Base-by-base conservation (phyloP, 176 grass and related monocot species). In the Lolium rigidum region DNA sequence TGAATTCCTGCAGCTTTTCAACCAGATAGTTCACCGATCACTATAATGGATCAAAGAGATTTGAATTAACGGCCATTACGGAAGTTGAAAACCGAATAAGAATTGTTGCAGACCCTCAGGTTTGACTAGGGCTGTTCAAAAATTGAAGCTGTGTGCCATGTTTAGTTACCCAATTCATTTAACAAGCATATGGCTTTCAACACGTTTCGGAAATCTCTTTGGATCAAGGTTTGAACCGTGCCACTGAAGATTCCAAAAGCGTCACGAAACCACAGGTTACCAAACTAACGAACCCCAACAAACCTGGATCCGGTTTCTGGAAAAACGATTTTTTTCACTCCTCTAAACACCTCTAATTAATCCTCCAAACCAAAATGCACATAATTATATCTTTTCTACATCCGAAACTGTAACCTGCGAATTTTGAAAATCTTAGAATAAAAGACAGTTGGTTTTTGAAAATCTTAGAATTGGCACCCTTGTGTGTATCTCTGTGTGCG, bases 61-160 rank as follows among this genome's bases (percentile, higher is more conserved):
- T 51, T 20, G 9, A 74, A 43, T 1, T 10, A 4, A 35, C 10
- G 3, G 65, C 1, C 18, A 14, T 17, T 41, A 28, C 8, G 3
- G 13, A 38, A 77, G 20, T 26, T 69, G 63, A 82, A 76, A 90
- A 31, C 9, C 6, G 5, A 43, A 49, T 51, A 76, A 18, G 54
- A n/a, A 77, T 31, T 82, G 58, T 70, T 82, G 2, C 2, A 78
- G 12, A 10, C 52, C 61, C 12, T 82, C 63, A 48, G 1, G 38
- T 70, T 85, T 54, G 67, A 13, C 46, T 35, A 31, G 15, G 48
- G 48, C 73, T 35, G 73, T 35, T 54, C 7, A 31, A 76, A 17
- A 18, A 76, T 76, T 48, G 72, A 28, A 51, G 72, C 1, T 75
- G 3, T 31, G 14, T 31, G 47, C 47, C 46, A 75, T 18, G 24